phyloP scores from a whole-genome alignment of 192 early-diverging fungal genomes.

The Allomyces arbusculus region DNA sequence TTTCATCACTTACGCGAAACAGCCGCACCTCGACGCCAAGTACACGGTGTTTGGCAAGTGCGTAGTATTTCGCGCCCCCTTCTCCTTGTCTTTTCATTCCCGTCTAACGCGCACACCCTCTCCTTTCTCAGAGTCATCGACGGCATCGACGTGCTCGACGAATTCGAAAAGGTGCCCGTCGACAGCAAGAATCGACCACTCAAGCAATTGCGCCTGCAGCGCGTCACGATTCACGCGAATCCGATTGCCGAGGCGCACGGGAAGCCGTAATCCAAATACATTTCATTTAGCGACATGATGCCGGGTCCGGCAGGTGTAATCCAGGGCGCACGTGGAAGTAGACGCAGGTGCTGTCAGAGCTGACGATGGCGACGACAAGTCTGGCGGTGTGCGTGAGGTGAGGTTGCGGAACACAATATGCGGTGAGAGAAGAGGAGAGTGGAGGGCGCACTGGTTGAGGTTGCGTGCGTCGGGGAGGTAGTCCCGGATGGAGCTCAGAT shows the following conservation, averaged over 20 bases:
- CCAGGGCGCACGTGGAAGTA: too few species aligned
- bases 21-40: conserved; percentile 72
- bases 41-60: conserved; percentile 80
- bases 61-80: conserved; percentile 4
- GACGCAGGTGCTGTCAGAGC: too few species aligned
- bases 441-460: too few species aligned
- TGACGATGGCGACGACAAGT: too few species aligned
- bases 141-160: conserved; percentile 61
- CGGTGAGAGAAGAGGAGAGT: too few species aligned
- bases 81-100: not conserved
- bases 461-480: too few species aligned
- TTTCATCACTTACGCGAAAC: conserved; percentile 77
- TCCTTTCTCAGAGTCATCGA: conserved; percentile 50
- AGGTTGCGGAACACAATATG: too few species aligned
- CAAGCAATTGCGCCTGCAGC: conserved; percentile 50
- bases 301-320: too few species aligned
- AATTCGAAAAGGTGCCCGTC: conserved; percentile 68
- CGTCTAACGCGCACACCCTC: conserved; percentile 3
- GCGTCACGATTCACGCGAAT: conserved; percentile 82
- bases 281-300: too few species aligned
- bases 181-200: conserved; percentile 61
- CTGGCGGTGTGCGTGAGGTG: too few species aligned
- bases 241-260: conserved; percentile 50
- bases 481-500: too few species aligned
- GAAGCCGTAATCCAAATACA: too few species aligned